Conservation (phyloP, 768 basidiomycete species). For the Cyclocybe aegerita region DNA sequence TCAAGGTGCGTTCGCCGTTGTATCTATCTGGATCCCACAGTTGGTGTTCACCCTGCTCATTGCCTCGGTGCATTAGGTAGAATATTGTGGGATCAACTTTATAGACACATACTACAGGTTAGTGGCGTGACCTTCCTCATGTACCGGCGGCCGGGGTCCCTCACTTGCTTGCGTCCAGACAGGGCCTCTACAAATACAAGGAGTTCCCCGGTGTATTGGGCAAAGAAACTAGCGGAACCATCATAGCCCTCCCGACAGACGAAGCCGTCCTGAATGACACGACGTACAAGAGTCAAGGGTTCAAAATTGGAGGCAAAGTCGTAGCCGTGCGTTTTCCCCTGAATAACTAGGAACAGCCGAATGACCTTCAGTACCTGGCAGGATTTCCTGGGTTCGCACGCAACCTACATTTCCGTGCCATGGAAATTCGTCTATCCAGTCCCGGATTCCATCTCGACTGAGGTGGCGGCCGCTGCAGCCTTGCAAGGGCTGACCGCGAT, state of each 20-base stretch:
- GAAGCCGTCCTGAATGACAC: slow-evolving; percentile 54
- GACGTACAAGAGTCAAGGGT: slow-evolving; percentile 63
- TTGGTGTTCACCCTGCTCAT: not conserved
- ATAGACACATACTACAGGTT: slow-evolving; percentile 83
- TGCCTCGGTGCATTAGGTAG: slow-evolving; percentile 40
- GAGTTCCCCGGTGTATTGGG: slow-evolving; percentile 70
- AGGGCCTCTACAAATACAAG: slow-evolving; percentile 62
- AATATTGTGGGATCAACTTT: slow-evolving; percentile 84
- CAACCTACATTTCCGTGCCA: slow-evolving; percentile 70
- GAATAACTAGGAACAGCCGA: not conserved
- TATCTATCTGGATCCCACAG: not conserved
- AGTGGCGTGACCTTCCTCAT: slow-evolving; percentile 1
- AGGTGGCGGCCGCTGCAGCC: slow-evolving; percentile 62
- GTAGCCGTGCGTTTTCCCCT: slow-evolving; percentile 51
- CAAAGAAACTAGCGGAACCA: slow-evolving; percentile 74
- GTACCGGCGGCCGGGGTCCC: not conserved
- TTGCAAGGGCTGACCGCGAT: slow-evolving; percentile 80
- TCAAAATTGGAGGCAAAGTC: slow-evolving; percentile 69
- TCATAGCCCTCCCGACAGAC: slow-evolving; percentile 75
- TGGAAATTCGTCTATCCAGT: slow-evolving; percentile 65
- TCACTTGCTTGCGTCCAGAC: slow-evolving; percentile 26
- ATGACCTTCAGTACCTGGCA: slow-evolving; percentile 16
- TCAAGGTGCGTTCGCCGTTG: slow-evolving; percentile 31
- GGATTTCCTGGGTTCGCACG: slow-evolving; percentile 53
- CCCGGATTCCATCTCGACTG: slow-evolving; percentile 58